Base-by-base conservation (phyloP, 2,329 filamentous ascomycete species). In the Xylaria sp. region DNA sequence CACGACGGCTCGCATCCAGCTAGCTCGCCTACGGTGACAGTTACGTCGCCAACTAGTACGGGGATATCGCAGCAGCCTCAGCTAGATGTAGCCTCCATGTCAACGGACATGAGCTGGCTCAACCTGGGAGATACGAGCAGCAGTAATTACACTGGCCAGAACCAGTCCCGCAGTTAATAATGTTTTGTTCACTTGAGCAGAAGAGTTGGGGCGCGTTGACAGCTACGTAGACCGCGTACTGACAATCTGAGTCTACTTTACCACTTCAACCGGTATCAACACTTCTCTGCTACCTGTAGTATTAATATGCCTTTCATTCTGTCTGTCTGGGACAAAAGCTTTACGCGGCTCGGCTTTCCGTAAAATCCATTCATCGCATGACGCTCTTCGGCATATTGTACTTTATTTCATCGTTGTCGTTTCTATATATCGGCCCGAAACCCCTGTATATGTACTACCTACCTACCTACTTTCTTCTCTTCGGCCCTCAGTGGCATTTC, bases 41-140 rank as follows among this genome's bases (percentile, higher is more conserved):
- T 30, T 5, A 30, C 23, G 23, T 30, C 23, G 4, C 23, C 23
- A 5, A 5, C 23, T 30, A 70, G 58, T 57, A 68, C 67, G 55
- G 76, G 72, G 49, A 70, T 79, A 59, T 81, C 76, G 69, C 74
- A 72, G 55, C 79, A 82, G 65, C 79, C 80, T 16, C 81, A 81
- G 66, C 75, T 83, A 35, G 73, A 76, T 19, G 79, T 76, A 73
- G 77, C 81, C 52, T 72, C 78, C 30, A 77, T 76, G 5, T 79
- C 81, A 10, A 81, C 80, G 54, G 89, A 92, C 72, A 90, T 92
- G 87, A 90, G 87, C 74, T 92, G 89, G 89, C 75, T 92, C 64
- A 91, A 92, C 69, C 78, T 92, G 16, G 86, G 85, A 52, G 81
- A 82, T 44, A 69, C 69, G 39, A 65, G 69, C 63, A 91, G 70